These are phyloP conservation scores for Pelargonium australe DNA, from an alignment of 441 rosid genomes.

Conservation along the genomic window DNA sequence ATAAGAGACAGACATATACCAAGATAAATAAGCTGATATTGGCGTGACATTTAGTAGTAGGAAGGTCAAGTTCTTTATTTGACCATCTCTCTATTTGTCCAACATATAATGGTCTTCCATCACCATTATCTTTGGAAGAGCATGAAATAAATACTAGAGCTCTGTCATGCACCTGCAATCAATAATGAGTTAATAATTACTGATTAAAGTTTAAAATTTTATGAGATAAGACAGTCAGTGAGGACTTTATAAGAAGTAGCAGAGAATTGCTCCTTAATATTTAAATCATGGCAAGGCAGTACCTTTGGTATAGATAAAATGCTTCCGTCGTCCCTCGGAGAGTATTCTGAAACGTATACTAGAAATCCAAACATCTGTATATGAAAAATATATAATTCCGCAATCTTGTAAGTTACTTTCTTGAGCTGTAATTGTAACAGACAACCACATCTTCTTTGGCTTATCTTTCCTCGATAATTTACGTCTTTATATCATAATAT, in stretches of 20 bases:
- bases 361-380: slow-evolving; percentile 85
- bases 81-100: slow-evolving; percentile 79
- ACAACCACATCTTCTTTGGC: no score
- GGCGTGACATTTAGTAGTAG: slow-evolving; percentile 45
- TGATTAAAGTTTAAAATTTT: background rate
- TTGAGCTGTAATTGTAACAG: no score
- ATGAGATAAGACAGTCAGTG: background rate
- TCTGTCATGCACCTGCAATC: slow-evolving; percentile 78
- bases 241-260: background rate
- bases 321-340: slow-evolving; percentile 38
- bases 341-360: slow-evolving; percentile 55
- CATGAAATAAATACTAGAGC: slow-evolving; percentile 77
- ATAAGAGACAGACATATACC: slow-evolving; percentile 35
- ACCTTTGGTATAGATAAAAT: slow-evolving; percentile 69
- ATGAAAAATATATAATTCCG: slow-evolving; percentile 13
- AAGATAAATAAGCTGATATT: slow-evolving; percentile 56
- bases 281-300: slow-evolving; percentile 9
- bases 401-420: slow-evolving; percentile 11
- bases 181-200: slow-evolving; percentile 2
- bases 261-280: slow-evolving; percentile 1
- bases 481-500: no score
- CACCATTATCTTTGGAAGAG: slow-evolving; percentile 30
- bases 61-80: slow-evolving; percentile 49
- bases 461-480: no score
- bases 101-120: slow-evolving; percentile 37